Evolutionary conservation across 1,139 yeast genomes (phyloP).

Genomic region (Pichia sp.): DNA sequence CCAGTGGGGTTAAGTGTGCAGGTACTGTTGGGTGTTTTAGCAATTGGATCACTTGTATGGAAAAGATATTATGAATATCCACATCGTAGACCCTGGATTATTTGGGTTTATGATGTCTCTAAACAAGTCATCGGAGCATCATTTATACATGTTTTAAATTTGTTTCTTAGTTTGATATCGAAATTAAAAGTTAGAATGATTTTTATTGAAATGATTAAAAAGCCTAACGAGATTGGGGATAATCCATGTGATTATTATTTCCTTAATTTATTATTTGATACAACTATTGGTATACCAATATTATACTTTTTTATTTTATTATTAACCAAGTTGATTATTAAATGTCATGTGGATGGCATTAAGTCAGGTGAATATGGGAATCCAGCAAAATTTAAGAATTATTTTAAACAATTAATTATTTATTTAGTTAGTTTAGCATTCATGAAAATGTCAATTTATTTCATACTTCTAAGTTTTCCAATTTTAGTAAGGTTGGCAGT

Average conservation of each 20-base stretch:
- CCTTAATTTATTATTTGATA: constrained; percentile 77
- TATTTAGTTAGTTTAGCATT: constrained; percentile 53
- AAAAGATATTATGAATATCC: constrained; percentile 80
- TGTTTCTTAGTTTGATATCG: constrained; percentile 51
- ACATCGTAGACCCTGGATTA: constrained; percentile 70
- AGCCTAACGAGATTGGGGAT: constrained; percentile 31
- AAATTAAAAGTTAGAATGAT: background rate
- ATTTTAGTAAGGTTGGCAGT: constrained; percentile 51
- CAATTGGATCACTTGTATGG: constrained; percentile 64
- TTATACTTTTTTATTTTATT: constrained; percentile 7
- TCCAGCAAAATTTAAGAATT: constrained; percentile 62
- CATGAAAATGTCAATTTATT: constrained; percentile 51
- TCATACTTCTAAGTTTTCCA: constrained; percentile 54
- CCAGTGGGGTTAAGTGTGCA: constrained; percentile 67
- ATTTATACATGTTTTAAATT: constrained; percentile 74
- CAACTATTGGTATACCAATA: constrained; percentile 69
- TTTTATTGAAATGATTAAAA: background rate
- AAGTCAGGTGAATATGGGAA: constrained; percentile 81
- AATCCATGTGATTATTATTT: constrained; percentile 91
- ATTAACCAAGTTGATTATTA: constrained; percentile 34
- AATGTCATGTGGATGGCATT: constrained; percentile 48
- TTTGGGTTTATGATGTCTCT: constrained; percentile 86
- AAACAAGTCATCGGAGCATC: constrained; percentile 86
- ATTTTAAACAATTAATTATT: constrained; percentile 64
- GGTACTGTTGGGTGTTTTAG: constrained; percentile 62